Base-by-base conservation (phyloP, 768 basidiomycete species). In the Tephrocybe sp. region DNA sequence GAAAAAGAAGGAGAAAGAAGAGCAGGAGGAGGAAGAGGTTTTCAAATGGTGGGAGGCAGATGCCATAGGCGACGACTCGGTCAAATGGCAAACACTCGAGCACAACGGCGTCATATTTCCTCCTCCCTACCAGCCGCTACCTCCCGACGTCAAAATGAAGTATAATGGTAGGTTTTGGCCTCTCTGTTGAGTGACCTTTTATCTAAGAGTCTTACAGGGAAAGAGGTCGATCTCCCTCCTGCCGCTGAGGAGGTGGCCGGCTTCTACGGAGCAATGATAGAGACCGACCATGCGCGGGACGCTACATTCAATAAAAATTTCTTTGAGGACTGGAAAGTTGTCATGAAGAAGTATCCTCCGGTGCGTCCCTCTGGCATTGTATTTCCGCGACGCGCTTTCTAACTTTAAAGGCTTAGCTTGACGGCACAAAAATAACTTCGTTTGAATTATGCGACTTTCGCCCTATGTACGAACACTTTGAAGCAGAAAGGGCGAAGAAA, bases 91-190 rank as follows among this genome's bases (percentile, higher is more conserved):
- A 55, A 97, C 93, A n/a, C 79, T 99, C 45, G 88, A 93, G 63
- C 97, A 99, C 70, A 84, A 81, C 58, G 97, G 95, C 44, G 94
- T 99, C 33, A 79, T 94, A 56, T 99, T 99, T 71, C 97, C 97
- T 55, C 93, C 93, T 43, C 87, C 94, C 2, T 99, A 99, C 66
- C 86, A 92, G 61, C 80, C 88, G 7, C 73, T 97, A 48, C 93
- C 97, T 1, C 68, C 75, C 7, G 62, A 83, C 62, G 83, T 97
- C 66, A 96, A 90, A 77, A 92, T 99, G 93, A 87, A 85, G 63
- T 99, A 99, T 67, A 82, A 95, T 58, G 95, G 96, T 93, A 65
- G 50, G 80, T 68, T 39, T 18, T 54, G 17, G 36, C 47, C 42
- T 24, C 51, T 50, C 20, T 48, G 43, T 37, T 48, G 39, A 32